Base-by-base conservation (phyloP, 2,329 filamentous ascomycete species). In the Diaporthe caulivora region DNA sequence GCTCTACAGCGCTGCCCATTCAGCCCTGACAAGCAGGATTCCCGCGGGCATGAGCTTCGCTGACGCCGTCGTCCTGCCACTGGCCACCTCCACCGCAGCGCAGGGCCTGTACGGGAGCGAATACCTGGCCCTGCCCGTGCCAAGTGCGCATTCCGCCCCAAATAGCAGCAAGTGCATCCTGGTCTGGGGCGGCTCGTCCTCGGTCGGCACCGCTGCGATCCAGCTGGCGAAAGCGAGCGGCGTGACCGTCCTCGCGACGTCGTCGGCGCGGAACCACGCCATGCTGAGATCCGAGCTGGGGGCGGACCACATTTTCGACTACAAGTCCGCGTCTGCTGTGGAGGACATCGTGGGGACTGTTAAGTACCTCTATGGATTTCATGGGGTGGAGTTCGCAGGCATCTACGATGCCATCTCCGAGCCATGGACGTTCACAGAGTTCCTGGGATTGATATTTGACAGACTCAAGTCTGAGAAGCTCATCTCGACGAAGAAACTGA, bases 181-280 rank as follows among this genome's bases (percentile, higher is more conserved):
- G 24, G 65, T 76, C 47, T 76, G 73, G 75, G 72, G 75, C 4
- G 74, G 69, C 55, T 67, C 74, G 17, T 76, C 75, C 34, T 60
- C 72, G 8, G 74, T 75, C n/a, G 75, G 75, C 15, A 42, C 29
- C 34, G 40, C 70, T 34, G 17, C 67, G 11, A 57, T 75, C 34
- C 75, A 76, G 62, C 47, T 76, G 1, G 75, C 75, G 13, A 72
- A 69, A 24, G 53, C 68, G 37, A 70, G 67, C 21, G 75, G 75
- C 34, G 31, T 73, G 29, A 58, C 73, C 6, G 73, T 76, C 47
- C 67, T 65, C 24, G 69, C 75, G 1, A 75, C 75, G 7, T 73
- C 75, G 2, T 73, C 73, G 37, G 58, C 60, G 8, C 67, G 55
- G 26, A 74, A 76, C 44, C 70, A 73, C 17, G 65, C 26, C 11